These are phyloP conservation scores for Craterostigma plantagineum DNA, from an alignment of 257 asterid species.

Conservation along the genomic window DNA sequence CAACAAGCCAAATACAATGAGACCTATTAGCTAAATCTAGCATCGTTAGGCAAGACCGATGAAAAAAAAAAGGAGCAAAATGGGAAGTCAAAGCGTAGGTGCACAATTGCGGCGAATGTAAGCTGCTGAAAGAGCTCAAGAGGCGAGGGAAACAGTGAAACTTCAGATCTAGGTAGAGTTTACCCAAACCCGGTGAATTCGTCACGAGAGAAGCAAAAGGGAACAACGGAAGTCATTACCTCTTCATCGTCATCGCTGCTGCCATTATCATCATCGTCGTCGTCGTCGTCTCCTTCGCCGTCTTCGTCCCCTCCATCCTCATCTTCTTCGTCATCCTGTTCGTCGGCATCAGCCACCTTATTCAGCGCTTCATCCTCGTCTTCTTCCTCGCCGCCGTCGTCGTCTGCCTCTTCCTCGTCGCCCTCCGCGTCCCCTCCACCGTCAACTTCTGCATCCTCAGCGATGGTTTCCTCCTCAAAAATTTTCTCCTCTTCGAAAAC, in stretches of 20 bases:
- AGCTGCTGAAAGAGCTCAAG: not conserved
- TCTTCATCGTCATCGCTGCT: constrained; percentile 32
- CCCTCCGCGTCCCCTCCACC: constrained; percentile 13
- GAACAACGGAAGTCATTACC: constrained; percentile 10
- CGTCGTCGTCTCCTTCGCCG: constrained; percentile 31
- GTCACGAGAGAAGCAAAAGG: not conserved
- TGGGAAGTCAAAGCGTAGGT: too few species aligned
- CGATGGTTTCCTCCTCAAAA: constrained; percentile 23
- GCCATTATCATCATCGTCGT: constrained; percentile 31
- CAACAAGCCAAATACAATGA: too few species aligned
- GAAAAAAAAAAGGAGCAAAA: not conserved
- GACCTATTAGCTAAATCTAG: too few species aligned
- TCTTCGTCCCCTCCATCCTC: constrained; percentile 24
- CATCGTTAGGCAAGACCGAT: too few species aligned
- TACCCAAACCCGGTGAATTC: not conserved
- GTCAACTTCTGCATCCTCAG: constrained; percentile 11
- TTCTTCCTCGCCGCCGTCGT: constrained; percentile 16
- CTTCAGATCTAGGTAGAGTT: not conserved
- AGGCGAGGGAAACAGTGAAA: not conserved
- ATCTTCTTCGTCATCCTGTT: constrained; percentile 26
- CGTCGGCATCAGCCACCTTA: constrained; percentile 19
- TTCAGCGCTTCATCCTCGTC: constrained; percentile 13
- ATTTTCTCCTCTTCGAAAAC: constrained; percentile 34
- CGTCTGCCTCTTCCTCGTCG: constrained; percentile 17
- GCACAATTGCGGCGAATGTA: not conserved